A percentile compares a stretch with the other conserved stretches of the same genome.
These are phyloP conservation scores for Vickermania ingenoplastis DNA, from an alignment of 208 protist species.

Conservation along the genomic window DNA sequence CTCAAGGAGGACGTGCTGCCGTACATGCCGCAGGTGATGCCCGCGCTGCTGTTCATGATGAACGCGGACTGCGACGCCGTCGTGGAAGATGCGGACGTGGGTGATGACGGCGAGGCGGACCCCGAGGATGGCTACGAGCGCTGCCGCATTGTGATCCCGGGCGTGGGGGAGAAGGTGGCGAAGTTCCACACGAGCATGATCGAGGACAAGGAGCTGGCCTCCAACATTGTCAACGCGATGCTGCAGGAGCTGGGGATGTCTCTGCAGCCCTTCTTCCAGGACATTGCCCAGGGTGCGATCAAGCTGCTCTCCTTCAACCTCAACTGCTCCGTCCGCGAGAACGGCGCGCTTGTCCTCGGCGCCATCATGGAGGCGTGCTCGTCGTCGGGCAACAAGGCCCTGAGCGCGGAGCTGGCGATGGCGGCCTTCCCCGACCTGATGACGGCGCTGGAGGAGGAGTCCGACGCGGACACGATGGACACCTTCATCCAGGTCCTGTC, in stretches of 20 bases:
- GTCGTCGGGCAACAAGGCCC: conserved; percentile 18
- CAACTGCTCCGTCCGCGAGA: conserved; percentile 54
- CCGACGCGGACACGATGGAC: conserved; percentile 45
- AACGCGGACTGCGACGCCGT: conserved; percentile 58
- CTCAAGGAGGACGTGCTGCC: conserved; percentile 55
- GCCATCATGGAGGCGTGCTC: conserved; percentile 49
- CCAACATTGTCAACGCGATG: conserved; percentile 58
- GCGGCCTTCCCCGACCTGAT: conserved; percentile 39
- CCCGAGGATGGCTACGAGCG: conserved; percentile 37
- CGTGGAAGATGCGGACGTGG: conserved; percentile 47
- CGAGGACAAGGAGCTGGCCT: conserved; percentile 82
- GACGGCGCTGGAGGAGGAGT: conserved; percentile 49
- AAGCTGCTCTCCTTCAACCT: conserved; percentile 49
- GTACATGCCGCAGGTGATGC: conserved; percentile 64
- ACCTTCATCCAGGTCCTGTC: conserved; percentile 49
- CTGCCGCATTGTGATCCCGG: conserved; percentile 56
- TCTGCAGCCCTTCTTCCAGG: conserved; percentile 43
- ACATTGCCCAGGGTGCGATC: conserved; percentile 53
- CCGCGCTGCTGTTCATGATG: conserved; percentile 65
- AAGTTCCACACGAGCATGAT: conserved; percentile 74
- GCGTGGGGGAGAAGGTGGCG: conserved; percentile 55
- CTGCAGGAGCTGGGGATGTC: conserved; percentile 44
- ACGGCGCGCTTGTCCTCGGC: conserved; percentile 55
- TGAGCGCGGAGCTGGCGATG: conserved; percentile 38
- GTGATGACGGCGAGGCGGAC: no score